Conservation (phyloP, 805 yeast genomes). For the Hanseniaspora meyeri region DNA sequence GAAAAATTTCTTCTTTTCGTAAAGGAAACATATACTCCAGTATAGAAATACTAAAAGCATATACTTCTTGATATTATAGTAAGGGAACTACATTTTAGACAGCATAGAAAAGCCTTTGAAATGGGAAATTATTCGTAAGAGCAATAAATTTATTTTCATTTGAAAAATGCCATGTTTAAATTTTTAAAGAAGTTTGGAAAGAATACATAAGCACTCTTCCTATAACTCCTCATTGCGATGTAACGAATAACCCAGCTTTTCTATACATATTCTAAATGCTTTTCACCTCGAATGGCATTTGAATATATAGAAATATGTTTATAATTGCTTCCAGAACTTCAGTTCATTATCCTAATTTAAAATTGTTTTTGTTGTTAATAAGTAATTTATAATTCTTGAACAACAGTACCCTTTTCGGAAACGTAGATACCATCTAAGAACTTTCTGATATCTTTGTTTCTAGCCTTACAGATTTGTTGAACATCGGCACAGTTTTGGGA, state of each 20-base stretch:
- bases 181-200: neutral
- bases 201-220: neutral
- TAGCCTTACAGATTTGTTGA: constrained; percentile 95
- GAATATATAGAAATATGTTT: constrained; percentile 5
- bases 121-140: constrained; percentile 7
- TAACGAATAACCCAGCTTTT: constrained; percentile 9
- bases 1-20: neutral
- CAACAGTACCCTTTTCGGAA: constrained; percentile 84
- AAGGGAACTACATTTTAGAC: neutral
- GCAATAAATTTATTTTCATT: constrained; percentile 1
- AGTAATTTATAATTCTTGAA: constrained; percentile 40
- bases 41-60: neutral
- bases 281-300: constrained; percentile 4
- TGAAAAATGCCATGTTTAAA: constrained; percentile 4
- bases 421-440: constrained; percentile 99
- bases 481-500: constrained; percentile 98
- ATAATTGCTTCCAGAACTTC: neutral
- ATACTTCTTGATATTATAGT: neutral
- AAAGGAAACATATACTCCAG: neutral
- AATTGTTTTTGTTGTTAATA: neutral
- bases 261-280: constrained; percentile 2
- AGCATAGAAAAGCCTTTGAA: neutral
- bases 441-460: constrained; percentile 99
- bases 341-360: constrained; percentile 7
- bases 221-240: neutral